Evolutionary conservation across 169 alveolate species (phyloP).

Genomic region (Eimeria falciformis): DNA sequence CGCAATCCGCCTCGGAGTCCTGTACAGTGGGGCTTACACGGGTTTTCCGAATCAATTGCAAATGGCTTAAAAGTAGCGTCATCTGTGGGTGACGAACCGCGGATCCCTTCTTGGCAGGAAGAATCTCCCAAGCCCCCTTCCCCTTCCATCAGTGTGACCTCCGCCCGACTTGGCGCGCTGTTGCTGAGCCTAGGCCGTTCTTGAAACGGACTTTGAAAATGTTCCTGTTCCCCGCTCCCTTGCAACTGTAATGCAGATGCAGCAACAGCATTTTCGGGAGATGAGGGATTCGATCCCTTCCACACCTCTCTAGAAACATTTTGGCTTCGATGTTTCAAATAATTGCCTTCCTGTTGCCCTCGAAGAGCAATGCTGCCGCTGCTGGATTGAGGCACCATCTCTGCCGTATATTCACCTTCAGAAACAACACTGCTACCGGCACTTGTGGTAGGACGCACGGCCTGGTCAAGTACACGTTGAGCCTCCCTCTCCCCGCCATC

Average conservation of each 20-base stretch:
- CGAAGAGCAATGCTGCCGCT: too few relatives aligned
- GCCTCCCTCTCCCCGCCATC: not conserved
- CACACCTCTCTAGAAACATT: too few relatives aligned
- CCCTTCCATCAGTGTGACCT: not conserved
- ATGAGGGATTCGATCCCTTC: too few relatives aligned
- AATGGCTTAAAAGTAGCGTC: not conserved
- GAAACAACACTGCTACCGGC: constrained; percentile 4
- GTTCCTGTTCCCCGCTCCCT: not conserved
- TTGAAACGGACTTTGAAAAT: not conserved
- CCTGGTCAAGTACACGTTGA: not conserved
- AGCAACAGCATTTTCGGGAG: too few relatives aligned
- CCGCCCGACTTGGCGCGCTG: not conserved
- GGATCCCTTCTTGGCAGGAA: not conserved
- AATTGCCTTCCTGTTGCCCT: too few relatives aligned
- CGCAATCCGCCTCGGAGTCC: too few relatives aligned
- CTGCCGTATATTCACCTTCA: not conserved
- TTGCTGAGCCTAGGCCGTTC: not conserved
- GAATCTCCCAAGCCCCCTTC: not conserved
- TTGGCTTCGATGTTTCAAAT: too few relatives aligned
- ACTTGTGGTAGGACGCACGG: not conserved
- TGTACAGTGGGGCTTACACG: not conserved
- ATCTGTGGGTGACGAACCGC: not conserved
- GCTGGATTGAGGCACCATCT: too few relatives aligned
- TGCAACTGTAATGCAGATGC: too few relatives aligned
- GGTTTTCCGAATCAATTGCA: constrained; percentile 28